Base-by-base conservation (phyloP, 106 monocot genomes). In the Apostasia shenzhenica region DNA sequence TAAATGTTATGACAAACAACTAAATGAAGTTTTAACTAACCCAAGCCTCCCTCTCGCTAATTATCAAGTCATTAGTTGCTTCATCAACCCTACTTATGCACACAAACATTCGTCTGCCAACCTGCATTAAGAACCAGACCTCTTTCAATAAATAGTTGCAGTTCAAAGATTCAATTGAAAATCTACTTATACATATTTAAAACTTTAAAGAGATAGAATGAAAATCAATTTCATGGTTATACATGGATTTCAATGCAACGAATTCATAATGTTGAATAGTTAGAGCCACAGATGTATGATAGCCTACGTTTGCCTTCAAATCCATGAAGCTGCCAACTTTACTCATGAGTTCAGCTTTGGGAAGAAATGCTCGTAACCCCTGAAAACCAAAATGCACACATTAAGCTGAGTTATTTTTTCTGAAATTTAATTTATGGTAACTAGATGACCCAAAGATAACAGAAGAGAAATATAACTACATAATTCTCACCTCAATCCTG, bases 41-140 rank as follows among this genome's bases (percentile, higher is more conserved):
- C 95, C 95, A 95, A 14, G 95, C 95, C 84, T 91, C 78, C 80
- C 69, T 88, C 81, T 95, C 95, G 54, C 95, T 95, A 48, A 95
- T 86, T 73, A 91, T 88, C 55, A 95, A 58, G 74, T 83, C 88
- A 84, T 88, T 84, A 45, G 80, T 84, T 7, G 59, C 81, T 76
- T 95, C 95, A 77, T 95, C 86, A 66, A 88, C 70, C 66, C 81
- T 83, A 55, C 59, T 80, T 67, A 95, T 91, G 58, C 75, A 79
- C 7, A 91, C 95, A 76, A 59, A 67, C 56, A 95, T 70, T 47
- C 63, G 70, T 14, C 86, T 75, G 63, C 91, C 88, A 58, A 95
- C 88, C 95, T 95, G 74, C 73, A 77, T 43, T 49, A 77, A 14
- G 12, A 76, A 74, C 11, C 78, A 73, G 37, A 49, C 5, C 2